These are phyloP conservation scores for Komagataea norvegica DNA, from an alignment of 1,139 yeast genomes.

Conservation along the genomic window DNA sequence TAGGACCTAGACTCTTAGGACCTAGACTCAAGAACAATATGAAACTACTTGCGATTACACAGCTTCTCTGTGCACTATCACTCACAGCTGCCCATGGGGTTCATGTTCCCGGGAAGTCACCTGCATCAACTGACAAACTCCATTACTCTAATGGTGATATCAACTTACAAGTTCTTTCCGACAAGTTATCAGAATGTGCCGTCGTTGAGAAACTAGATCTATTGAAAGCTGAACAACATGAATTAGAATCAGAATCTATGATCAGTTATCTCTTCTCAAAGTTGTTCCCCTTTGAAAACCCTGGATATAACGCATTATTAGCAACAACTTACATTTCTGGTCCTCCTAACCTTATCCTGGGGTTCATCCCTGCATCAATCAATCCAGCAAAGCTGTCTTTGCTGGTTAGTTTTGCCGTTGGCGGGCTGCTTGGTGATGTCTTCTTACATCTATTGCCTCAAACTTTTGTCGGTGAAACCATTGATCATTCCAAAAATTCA, in stretches of 20 bases:
- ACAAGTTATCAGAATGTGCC: constrained; percentile 30
- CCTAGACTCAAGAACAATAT: no score
- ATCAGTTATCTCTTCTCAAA: constrained; percentile 32
- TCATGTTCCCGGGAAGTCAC: constrained; percentile 2
- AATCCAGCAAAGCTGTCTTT: constrained; percentile 43
- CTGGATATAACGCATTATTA: constrained; percentile 52
- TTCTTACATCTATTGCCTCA: constrained; percentile 64
- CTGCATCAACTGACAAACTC: constrained; percentile 6
- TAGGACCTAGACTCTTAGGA: no score
- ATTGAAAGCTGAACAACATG: constrained; percentile 13
- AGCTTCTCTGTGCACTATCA: no score
- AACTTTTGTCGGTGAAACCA: constrained; percentile 48
- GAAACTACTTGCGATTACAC: no score
- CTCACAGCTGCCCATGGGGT: background rate
- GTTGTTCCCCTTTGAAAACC: constrained; percentile 45
- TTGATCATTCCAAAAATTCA: constrained; percentile 34
- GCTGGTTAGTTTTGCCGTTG: constrained; percentile 63
- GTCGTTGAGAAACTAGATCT: constrained; percentile 35
- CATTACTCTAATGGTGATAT: constrained; percentile 35
- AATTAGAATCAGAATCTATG: constrained; percentile 26
- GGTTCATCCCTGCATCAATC: constrained; percentile 45
- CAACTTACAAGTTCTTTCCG: constrained; percentile 31
- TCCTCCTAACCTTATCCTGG: constrained; percentile 53
- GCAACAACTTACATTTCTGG: constrained; percentile 61
- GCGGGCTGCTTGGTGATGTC: constrained; percentile 66